These are phyloP conservation scores for Russula dissimulans DNA, from an alignment of 768 basidiomycete genomes.

Conservation along the genomic window DNA sequence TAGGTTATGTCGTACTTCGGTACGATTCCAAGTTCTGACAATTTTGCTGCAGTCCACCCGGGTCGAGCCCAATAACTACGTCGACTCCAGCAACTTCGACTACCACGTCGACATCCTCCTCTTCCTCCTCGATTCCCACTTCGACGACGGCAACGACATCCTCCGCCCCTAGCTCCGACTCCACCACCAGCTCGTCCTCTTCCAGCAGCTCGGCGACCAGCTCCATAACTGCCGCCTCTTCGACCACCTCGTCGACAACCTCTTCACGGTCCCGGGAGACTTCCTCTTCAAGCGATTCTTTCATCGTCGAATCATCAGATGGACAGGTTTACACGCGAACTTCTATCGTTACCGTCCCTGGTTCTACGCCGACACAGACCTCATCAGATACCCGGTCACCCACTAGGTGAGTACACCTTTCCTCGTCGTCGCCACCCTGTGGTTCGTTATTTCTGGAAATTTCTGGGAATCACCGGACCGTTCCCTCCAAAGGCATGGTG, in stretches of 20 bases:
- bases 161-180: neutral
- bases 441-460: neutral
- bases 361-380: neutral
- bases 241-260: neutral
- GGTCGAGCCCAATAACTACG: neutral
- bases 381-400: neutral
- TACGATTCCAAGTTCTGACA: neutral
- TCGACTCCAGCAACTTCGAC: neutral
- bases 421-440: neutral
- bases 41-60: neutral
- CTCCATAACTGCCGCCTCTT: neutral
- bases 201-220: neutral
- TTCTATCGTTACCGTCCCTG: conserved; percentile 12
- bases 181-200: neutral
- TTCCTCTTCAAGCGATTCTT: neutral
- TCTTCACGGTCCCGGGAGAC: neutral
- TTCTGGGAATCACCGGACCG: neutral
- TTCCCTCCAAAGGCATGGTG: neutral
- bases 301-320: conserved; percentile 3
- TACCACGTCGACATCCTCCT: neutral
- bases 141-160: neutral
- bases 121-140: neutral
- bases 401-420: conserved; percentile 17
- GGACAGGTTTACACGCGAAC: conserved; percentile 16
- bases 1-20: neutral